Conservation (phyloP, 106 monocot genomes). For the Dioscorea zingiberensis region DNA sequence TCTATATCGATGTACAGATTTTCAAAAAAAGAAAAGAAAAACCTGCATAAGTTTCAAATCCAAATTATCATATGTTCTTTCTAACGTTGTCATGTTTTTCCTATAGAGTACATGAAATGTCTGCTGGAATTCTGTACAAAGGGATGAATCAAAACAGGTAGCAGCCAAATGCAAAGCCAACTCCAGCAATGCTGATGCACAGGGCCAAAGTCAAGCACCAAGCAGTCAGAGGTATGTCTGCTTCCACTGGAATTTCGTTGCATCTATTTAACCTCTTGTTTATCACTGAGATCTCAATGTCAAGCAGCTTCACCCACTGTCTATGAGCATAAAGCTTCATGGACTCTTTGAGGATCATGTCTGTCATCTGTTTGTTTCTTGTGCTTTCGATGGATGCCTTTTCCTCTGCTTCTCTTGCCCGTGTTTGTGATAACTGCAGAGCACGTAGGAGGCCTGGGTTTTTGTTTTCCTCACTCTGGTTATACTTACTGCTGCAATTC, state of each 20-base stretch:
- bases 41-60: too few species aligned
- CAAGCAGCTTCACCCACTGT: conserved; percentile 38
- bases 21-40: too few species aligned
- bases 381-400: neutral
- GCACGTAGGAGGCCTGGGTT: conserved; percentile 30
- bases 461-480: neutral
- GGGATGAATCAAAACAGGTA: conserved; percentile 1
- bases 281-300: conserved; percentile 21
- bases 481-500: too few species aligned
- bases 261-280: neutral
- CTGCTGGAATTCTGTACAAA: neutral
- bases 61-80: too few species aligned
- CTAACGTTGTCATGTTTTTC: too few species aligned
- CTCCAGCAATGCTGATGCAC: conserved; percentile 18
- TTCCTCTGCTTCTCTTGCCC: conserved; percentile 47
- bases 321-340: conserved; percentile 17
- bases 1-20: too few species aligned
- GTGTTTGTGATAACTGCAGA: conserved; percentile 30
- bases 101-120: too few species aligned
- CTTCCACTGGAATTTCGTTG: neutral
- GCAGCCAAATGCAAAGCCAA: conserved; percentile 11
- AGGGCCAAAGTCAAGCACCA: conserved; percentile 31
- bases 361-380: conserved; percentile 3
- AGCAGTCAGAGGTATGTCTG: neutral
- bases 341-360: conserved; percentile 24